Conservation (phyloP, 225 moss, liverwort and hornwort species). For the Pleurozium schreberi region DNA sequence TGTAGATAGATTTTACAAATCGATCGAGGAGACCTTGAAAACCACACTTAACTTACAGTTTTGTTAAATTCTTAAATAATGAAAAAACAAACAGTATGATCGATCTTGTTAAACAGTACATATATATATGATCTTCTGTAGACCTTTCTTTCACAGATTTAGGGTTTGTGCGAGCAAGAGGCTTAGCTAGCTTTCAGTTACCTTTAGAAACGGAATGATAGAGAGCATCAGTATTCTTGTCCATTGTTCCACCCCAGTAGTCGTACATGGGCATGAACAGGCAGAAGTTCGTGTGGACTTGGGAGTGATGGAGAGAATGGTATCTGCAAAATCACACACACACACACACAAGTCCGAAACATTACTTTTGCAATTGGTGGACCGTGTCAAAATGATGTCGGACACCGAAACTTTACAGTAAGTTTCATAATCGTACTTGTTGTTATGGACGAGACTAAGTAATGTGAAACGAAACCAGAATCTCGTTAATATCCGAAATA, state of each 20-base stretch:
- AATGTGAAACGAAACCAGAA: no score
- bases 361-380: neutral
- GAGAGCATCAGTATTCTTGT: constrained; percentile 39
- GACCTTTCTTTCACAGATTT: neutral
- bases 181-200: neutral
- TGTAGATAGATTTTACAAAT: neutral
- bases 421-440: neutral
- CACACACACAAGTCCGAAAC: neutral
- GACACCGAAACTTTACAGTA: neutral
- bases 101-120: no score
- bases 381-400: neutral
- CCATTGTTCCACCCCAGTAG: constrained; percentile 73
- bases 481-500: no score
- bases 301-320: constrained; percentile 86
- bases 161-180: neutral
- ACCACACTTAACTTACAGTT: neutral
- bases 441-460: no score
- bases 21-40: neutral
- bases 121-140: neutral
- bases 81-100: neutral
- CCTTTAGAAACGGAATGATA: constrained; percentile 43
- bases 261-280: constrained; percentile 89
- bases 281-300: constrained; percentile 80
- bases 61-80: neutral
- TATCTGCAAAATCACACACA: constrained; percentile 25